Percentiles rank a stretch among this genome's conserved stretches.
These are phyloP conservation scores for Alternaria sp. DNA, from an alignment of 2,329 filamentous ascomycete genomes.

Conservation along the genomic window DNA sequence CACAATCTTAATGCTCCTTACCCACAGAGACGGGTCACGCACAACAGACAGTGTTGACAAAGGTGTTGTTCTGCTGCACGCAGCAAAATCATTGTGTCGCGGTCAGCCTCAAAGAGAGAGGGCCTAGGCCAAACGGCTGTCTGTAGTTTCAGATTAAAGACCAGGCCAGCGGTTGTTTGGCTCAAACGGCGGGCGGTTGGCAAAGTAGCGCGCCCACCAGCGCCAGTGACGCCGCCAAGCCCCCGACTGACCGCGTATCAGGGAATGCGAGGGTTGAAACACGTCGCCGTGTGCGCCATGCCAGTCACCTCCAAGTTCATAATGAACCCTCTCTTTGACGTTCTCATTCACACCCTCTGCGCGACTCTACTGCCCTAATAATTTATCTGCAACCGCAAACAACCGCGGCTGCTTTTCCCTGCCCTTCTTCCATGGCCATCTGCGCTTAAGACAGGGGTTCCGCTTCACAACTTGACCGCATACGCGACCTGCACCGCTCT, in stretches of 20 bases:
- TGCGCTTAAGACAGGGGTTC: conserved; percentile 11
- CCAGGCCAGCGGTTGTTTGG: conserved; percentile 7
- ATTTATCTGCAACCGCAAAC: not conserved
- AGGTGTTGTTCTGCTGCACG: not conserved
- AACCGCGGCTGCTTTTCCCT: conserved; percentile 1
- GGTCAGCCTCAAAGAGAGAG: not conserved
- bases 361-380: not conserved
- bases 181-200: conserved; percentile 14
- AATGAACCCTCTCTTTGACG: conserved; percentile 5
- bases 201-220: not conserved
- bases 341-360: conserved; percentile 3
- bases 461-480: conserved; percentile 1
- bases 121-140: not conserved
- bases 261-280: conserved; percentile 21
- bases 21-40: conserved; percentile 4
- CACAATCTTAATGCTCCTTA: conserved; percentile 7
- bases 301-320: conserved; percentile 11
- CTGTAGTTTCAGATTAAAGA: not conserved
- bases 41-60: not conserved
- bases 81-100: not conserved
- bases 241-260: conserved; percentile 9
- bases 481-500: conserved; percentile 4
- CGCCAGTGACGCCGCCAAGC: conserved; percentile 22
- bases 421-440: conserved; percentile 10
- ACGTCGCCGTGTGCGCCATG: conserved; percentile 7